These are phyloP conservation scores for Brassica rapa DNA, from an alignment of 345 rosid genomes.

Conservation along the genomic window DNA sequence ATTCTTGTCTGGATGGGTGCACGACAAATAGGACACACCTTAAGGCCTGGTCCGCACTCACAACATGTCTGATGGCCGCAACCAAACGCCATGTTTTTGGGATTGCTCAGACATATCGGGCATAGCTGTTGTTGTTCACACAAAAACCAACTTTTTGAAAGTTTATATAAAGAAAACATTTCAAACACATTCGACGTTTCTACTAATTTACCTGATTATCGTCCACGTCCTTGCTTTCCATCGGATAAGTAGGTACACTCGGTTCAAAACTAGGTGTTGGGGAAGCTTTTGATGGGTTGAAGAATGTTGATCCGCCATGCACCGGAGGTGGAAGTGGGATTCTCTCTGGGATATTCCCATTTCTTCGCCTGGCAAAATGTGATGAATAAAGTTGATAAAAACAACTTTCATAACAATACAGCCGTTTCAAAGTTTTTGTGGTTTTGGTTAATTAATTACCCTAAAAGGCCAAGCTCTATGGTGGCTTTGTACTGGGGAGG, in stretches of 20 bases:
- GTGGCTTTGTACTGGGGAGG: constrained; percentile 95
- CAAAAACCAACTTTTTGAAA: background rate
- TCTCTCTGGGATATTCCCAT: constrained; percentile 57
- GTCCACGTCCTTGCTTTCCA: constrained; percentile 39
- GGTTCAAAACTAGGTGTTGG: constrained; percentile 54
- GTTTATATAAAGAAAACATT: background rate
- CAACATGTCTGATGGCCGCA: constrained; percentile 99
- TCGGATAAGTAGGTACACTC: constrained; percentile 54
- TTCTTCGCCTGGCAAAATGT: constrained; percentile 48
- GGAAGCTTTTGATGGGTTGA: constrained; percentile 43
- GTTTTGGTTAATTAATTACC: constrained; percentile 46
- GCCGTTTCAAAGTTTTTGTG: background rate
- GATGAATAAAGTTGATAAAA: constrained; percentile 4
- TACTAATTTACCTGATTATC: constrained; percentile 59
- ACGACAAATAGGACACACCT: constrained; percentile 83
- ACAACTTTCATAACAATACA: background rate
- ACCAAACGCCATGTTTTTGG: constrained; percentile 91
- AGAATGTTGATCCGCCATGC: constrained; percentile 47
- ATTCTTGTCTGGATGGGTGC: constrained; percentile 67
- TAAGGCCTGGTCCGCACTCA: constrained; percentile 78
- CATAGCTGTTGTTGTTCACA: constrained; percentile 58
- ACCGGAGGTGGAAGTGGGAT: constrained; percentile 79
- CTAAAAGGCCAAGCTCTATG: constrained; percentile 74
- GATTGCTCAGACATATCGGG: constrained; percentile 72
- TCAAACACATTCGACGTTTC: constrained; percentile 7